Evolutionary conservation across 2,329 filamentous ascomycete species (phyloP).

Genomic region (Penicillium sp.): DNA sequence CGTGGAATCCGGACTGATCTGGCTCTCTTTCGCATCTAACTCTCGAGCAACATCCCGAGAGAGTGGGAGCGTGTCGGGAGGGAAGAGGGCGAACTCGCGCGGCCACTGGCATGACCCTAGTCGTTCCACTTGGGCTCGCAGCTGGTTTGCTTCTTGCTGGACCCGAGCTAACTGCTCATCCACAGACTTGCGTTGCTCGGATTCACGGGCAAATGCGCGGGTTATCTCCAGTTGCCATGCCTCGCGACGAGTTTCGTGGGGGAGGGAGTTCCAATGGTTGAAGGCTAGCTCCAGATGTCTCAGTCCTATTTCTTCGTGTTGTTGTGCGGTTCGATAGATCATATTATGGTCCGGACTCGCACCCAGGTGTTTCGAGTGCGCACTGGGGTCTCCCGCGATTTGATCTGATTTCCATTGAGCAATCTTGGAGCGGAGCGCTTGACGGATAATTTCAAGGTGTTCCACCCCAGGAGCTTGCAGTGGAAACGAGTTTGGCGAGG

Average conservation of each 20-base stretch:
- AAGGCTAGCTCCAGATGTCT: slow-evolving; percentile 77
- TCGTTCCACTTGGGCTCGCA: slow-evolving; percentile 49
- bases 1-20: slow-evolving; percentile 34
- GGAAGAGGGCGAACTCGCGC: slow-evolving; percentile 49
- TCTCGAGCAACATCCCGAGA: slow-evolving; percentile 40
- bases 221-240: slow-evolving; percentile 50
- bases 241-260: slow-evolving; percentile 52
- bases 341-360: slow-evolving; percentile 35
- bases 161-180: slow-evolving; percentile 46
- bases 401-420: slow-evolving; percentile 60
- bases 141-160: slow-evolving; percentile 49
- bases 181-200: slow-evolving; percentile 44
- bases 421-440: slow-evolving; percentile 67
- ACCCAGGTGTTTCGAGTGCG: slow-evolving; percentile 41
- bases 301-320: slow-evolving; percentile 67
- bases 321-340: slow-evolving; percentile 51
- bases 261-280: slow-evolving; percentile 69
- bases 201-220: slow-evolving; percentile 47
- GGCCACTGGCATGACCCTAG: slow-evolving; percentile 50
- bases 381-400: slow-evolving; percentile 27
- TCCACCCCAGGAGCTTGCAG: slow-evolving; percentile 70
- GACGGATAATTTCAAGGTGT: slow-evolving; percentile 70
- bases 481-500: slow-evolving; percentile 77
- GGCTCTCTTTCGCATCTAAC: slow-evolving; percentile 36
- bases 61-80: slow-evolving; percentile 45